These are phyloP conservation scores for Torulaspora indica DNA, from an alignment of 805 yeast genomes.

Conservation along the genomic window DNA sequence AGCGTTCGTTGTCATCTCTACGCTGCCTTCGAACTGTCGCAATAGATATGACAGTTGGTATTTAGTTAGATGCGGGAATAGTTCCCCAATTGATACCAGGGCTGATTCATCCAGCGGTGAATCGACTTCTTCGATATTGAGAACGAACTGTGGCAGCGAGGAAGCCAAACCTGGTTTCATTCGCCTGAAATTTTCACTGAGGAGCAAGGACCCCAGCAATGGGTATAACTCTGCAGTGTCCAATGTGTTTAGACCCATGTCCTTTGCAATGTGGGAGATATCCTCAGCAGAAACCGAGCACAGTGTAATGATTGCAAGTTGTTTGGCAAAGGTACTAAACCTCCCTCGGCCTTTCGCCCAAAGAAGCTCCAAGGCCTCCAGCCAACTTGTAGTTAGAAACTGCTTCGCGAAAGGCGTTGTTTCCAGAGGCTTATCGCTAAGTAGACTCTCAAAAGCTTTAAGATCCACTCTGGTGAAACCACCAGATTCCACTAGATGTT, in stretches of 20 bases:
- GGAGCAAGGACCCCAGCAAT: conserved; percentile 49
- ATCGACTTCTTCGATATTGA: conserved; percentile 16
- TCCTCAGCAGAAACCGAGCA: conserved; percentile 44
- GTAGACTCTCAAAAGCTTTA: conserved; percentile 41
- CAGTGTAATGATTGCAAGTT: conserved; percentile 50
- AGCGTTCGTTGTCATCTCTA: conserved; percentile 53
- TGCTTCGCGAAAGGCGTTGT: conserved; percentile 44
- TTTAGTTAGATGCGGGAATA: conserved; percentile 61
- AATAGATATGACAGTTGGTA: conserved; percentile 49
- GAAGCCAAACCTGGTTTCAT: conserved; percentile 46
- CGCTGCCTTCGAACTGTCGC: conserved; percentile 43
- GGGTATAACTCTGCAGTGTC: conserved; percentile 47
- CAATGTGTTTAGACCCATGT: conserved; percentile 43
- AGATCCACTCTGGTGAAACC: conserved; percentile 46
- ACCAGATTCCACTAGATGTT: conserved; percentile 43
- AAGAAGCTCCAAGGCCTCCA: conserved; percentile 52
- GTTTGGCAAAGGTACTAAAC: conserved; percentile 43
- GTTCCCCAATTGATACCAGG: conserved; percentile 36
- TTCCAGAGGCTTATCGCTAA: conserved; percentile 32
- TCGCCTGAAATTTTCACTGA: conserved; percentile 45
- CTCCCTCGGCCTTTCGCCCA: conserved; percentile 55
- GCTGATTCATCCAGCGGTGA: conserved; percentile 1
- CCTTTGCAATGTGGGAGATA: conserved; percentile 39
- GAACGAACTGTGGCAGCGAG: conserved; percentile 14
- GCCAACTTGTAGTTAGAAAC: conserved; percentile 55